A percentile compares a stretch with the other conserved stretches of the same genome.
Evolutionary conservation across 169 alveolate species (phyloP).

Genomic region (Plasmodium reichenowi): DNA sequence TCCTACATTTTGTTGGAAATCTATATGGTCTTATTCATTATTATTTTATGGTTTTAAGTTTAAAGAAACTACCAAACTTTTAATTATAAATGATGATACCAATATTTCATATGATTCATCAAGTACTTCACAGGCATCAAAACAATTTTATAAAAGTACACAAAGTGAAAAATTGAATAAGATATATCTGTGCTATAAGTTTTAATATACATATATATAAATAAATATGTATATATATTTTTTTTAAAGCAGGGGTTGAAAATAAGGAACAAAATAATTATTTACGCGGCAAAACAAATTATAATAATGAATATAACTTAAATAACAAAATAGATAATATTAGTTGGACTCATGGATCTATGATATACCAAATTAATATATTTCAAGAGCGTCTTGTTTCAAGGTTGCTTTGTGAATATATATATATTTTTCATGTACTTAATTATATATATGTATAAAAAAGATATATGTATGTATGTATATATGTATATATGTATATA

Average conservation of each 20-base stretch:
- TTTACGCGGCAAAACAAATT: too few species aligned
- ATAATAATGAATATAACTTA: not conserved
- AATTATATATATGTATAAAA: not conserved
- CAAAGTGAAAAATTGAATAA: too few species aligned
- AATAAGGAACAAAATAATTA: too few species aligned
- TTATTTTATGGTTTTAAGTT: not conserved
- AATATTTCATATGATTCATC: not conserved
- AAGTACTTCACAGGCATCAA: too few species aligned
- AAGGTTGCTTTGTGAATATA: not conserved
- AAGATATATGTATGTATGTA: not conserved
- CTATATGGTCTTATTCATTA: not conserved
- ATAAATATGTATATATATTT: too few species aligned
- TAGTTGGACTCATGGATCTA: conserved; percentile 11
- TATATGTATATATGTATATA: not conserved
- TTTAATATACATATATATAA: too few species aligned
- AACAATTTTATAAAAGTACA: too few species aligned
- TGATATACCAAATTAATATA: conserved; percentile 1
- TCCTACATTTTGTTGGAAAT: conserved; percentile 3
- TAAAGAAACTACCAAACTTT: not conserved
- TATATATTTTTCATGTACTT: not conserved
- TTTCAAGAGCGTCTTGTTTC: not conserved
- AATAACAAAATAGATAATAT: not conserved
- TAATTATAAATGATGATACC: not conserved
- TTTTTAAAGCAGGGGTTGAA: too few species aligned
- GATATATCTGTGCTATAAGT: too few species aligned